Evolutionary conservation across 345 rosid genomes (phyloP).

Genomic region (Rubroshorea leprosula): DNA sequence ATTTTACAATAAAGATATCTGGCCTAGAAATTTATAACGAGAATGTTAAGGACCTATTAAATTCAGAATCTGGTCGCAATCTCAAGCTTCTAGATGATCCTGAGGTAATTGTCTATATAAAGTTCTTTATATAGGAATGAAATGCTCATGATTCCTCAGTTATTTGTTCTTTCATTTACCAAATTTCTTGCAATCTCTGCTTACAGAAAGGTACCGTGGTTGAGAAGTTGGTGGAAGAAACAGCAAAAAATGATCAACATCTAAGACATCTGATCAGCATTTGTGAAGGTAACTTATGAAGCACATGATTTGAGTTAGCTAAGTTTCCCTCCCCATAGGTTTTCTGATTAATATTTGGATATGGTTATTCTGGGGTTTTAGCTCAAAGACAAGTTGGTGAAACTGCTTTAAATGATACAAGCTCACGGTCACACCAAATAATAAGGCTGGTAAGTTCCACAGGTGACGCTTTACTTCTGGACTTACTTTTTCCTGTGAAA

Average conservation of each 20-base stretch:
- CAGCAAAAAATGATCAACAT: constrained; percentile 72
- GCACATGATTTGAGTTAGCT: constrained; percentile 3
- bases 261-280: constrained; percentile 75
- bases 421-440: constrained; percentile 97
- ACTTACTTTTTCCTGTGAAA: background rate
- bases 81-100: constrained; percentile 99
- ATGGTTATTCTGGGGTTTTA: constrained; percentile 23
- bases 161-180: constrained; percentile 3
- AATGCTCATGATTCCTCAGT: constrained; percentile 1
- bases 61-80: constrained; percentile 83
- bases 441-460: constrained; percentile 71
- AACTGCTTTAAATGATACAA: constrained; percentile 93
- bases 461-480: constrained; percentile 4
- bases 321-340: background rate
- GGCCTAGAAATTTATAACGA: constrained; percentile 97
- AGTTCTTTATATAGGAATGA: background rate
- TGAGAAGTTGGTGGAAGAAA: constrained; percentile 92
- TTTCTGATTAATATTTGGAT: constrained; percentile 9
- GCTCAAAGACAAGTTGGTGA: constrained; percentile 99
- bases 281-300: constrained; percentile 71
- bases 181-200: constrained; percentile 11
- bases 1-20: constrained; percentile 85
- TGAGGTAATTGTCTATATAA: constrained; percentile 51
- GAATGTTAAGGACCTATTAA: constrained; percentile 84
- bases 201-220: constrained; percentile 96